Conservation (phyloP, 495 filamentous ascomycete species). For the Penicillium coprophilum region DNA sequence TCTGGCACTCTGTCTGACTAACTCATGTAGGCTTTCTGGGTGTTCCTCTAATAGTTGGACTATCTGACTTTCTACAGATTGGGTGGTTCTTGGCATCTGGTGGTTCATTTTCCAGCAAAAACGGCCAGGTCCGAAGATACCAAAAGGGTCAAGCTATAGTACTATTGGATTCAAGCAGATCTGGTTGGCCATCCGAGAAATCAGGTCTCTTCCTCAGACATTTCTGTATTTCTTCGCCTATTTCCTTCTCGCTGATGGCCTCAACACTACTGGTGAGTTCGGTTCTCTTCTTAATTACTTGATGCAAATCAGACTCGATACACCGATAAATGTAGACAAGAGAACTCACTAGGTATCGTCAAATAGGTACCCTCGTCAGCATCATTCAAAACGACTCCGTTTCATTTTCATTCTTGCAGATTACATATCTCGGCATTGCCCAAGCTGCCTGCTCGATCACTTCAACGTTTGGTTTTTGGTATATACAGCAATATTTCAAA, state of each 20-base stretch:
- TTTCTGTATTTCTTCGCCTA: constrained; percentile 49
- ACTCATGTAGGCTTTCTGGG: constrained; percentile 34
- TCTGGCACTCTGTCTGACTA: constrained; percentile 47
- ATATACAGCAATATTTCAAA: constrained; percentile 49
- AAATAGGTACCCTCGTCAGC: constrained; percentile 39
- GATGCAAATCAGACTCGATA: background rate
- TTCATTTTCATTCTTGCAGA: constrained; percentile 49
- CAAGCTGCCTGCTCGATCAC: constrained; percentile 46
- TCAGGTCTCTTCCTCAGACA: constrained; percentile 45
- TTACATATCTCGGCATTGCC: constrained; percentile 50
- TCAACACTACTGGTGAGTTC: constrained; percentile 48
- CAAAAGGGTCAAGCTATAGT: constrained; percentile 44
- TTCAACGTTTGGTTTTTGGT: constrained; percentile 53
- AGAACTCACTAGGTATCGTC: constrained; percentile 6
- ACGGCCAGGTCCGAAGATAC: constrained; percentile 45
- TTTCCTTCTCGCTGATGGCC: constrained; percentile 50
- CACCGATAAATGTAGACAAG: background rate
- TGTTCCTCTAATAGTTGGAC: background rate
- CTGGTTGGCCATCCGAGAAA: constrained; percentile 43
- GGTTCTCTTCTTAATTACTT: background rate
- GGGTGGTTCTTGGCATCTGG: constrained; percentile 51
- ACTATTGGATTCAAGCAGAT: constrained; percentile 52
- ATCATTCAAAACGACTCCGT: constrained; percentile 51
- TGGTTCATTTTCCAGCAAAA: constrained; percentile 55
- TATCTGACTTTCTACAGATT: constrained; percentile 30